phyloP scores from a whole-genome alignment of 805 yeast species.

The Cyberlindnera bimundalis region DNA sequence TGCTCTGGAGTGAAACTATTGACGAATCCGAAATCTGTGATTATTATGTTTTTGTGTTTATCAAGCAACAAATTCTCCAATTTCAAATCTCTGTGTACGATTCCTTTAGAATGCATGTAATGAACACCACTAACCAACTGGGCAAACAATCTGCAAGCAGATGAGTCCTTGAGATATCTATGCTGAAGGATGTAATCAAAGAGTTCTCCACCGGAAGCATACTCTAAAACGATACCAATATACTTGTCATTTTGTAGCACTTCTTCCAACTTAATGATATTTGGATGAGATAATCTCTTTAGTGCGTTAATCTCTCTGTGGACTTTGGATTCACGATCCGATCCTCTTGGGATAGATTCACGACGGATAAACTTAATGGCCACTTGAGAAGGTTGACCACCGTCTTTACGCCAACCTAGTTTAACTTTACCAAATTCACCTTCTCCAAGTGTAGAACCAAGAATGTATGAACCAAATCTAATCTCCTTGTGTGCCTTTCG shows the following conservation, averaged over 20 bases:
- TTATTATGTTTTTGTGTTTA: conserved; percentile 61
- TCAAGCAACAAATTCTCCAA: conserved; percentile 77
- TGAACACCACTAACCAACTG: conserved; percentile 93
- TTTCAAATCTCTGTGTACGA: conserved; percentile 72
- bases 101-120: conserved; percentile 68
- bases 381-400: conserved; percentile 65
- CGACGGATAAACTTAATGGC: conserved; percentile 91
- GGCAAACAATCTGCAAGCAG: conserved; percentile 85
- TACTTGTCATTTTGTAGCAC: conserved; percentile 92
- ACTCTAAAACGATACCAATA: conserved; percentile 93
- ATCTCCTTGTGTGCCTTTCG: conserved; percentile 54
- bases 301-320: conserved; percentile 92
- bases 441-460: conserved; percentile 94
- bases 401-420: conserved; percentile 91
- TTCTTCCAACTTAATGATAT: conserved; percentile 86
- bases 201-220: conserved; percentile 96
- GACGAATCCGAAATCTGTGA: conserved; percentile 90
- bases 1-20: conserved; percentile 61
- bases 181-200: conserved; percentile 89
- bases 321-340: conserved; percentile 83
- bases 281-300: conserved; percentile 84
- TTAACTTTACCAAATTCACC: conserved; percentile 99
- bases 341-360: conserved; percentile 81
- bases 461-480: conserved; percentile 83
- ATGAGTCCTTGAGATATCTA: conserved; percentile 79